A percentile compares a stretch with the other conserved stretches of the same genome.
Conservation (phyloP, 1,139 yeast species). For the Diutina scorzettiae region DNA sequence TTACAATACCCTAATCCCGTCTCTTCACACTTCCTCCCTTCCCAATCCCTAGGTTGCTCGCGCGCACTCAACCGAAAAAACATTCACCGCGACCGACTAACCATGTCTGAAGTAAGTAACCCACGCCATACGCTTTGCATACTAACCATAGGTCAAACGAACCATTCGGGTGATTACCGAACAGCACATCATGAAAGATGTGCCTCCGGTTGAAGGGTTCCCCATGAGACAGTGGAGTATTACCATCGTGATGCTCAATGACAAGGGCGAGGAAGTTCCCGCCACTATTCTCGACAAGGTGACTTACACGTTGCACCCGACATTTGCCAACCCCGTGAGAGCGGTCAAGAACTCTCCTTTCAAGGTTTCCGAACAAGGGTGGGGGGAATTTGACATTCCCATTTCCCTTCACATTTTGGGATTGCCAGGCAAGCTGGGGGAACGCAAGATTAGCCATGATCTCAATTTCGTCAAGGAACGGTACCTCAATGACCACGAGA, state of each 20-base stretch:
- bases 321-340: slow-evolving; percentile 83
- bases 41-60: background rate
- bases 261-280: slow-evolving; percentile 71
- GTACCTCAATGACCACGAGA: slow-evolving; percentile 66
- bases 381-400: slow-evolving; percentile 96
- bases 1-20: no score
- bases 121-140: background rate
- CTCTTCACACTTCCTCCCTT: background rate
- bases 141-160: slow-evolving; percentile 47
- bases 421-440: slow-evolving; percentile 70
- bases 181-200: slow-evolving; percentile 73
- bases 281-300: slow-evolving; percentile 88
- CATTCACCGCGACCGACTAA: background rate
- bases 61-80: background rate
- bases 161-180: slow-evolving; percentile 81
- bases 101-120: slow-evolving; percentile 1
- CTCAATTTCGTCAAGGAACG: slow-evolving; percentile 72
- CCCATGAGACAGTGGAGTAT: slow-evolving; percentile 97
- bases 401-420: slow-evolving; percentile 62
- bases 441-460: slow-evolving; percentile 76
- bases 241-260: slow-evolving; percentile 62
- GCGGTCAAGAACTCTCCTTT: slow-evolving; percentile 80
- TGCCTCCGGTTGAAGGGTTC: slow-evolving; percentile 68
- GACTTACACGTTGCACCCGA: slow-evolving; percentile 88
- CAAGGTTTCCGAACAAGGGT: slow-evolving; percentile 83